These are phyloP conservation scores for Candida vartiovaarae DNA, from an alignment of 805 yeast genomes.

Conservation along the genomic window DNA sequence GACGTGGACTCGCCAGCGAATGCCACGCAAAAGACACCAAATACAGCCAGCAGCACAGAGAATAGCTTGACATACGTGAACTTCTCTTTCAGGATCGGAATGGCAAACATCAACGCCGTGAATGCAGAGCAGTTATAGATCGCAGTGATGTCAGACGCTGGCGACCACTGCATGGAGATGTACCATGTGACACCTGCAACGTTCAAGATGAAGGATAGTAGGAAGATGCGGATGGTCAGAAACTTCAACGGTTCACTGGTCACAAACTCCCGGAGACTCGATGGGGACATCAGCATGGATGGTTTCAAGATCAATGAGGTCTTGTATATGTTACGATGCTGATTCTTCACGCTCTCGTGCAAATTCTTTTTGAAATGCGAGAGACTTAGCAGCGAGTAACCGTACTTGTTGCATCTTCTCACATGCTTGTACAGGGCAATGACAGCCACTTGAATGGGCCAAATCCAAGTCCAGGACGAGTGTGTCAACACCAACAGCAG, in stretches of 20 bases:
- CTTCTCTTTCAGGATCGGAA: constrained; percentile 61
- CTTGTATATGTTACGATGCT: constrained; percentile 35
- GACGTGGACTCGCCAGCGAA: constrained; percentile 41
- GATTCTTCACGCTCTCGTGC: constrained; percentile 32
- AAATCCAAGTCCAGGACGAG: constrained; percentile 66
- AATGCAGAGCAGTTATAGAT: constrained; percentile 88
- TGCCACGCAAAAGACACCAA: constrained; percentile 75
- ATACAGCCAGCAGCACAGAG: constrained; percentile 64
- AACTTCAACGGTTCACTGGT: constrained; percentile 24
- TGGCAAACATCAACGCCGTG: constrained; percentile 79
- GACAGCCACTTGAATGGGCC: constrained; percentile 57
- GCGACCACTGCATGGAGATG: constrained; percentile 70
- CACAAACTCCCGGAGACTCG: constrained; percentile 7
- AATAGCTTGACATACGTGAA: constrained; percentile 55
- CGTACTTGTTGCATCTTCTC: constrained; percentile 19
- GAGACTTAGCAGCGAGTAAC: constrained; percentile 10
- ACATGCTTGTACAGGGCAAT: constrained; percentile 42
- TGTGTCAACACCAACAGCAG: constrained; percentile 64
- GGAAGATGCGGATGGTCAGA: constrained; percentile 34
- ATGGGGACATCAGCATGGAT: constrained; percentile 12
- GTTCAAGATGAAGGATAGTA: constrained; percentile 53
- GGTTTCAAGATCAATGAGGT: constrained; percentile 22
- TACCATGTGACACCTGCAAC: constrained; percentile 84
- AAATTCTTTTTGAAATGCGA: constrained; percentile 19
- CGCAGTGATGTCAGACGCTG: constrained; percentile 83